Evolutionary conservation across 257 asterid genomes (phyloP), one percentile per base, ranked within the genome.

Genomic region (Buddleja alternifolia): DNA sequence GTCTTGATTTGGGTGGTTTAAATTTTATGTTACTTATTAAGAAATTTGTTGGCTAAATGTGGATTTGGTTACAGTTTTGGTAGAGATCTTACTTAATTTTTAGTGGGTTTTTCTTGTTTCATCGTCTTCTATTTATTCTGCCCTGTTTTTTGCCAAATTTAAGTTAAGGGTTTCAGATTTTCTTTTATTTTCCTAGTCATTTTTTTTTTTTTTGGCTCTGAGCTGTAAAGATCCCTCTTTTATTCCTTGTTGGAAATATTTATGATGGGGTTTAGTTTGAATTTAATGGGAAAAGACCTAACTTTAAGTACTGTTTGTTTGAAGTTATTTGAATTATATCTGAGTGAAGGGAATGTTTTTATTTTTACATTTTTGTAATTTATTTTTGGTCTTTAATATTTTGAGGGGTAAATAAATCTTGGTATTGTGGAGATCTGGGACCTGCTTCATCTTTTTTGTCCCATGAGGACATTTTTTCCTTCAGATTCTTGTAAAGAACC

Each of bases 351-450:
- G 25, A 59, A 60, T 50, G 7, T 24, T 32, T 41, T 61, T 14
- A 40, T 69, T 53, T 44, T 8, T 5, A 9, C 39, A 45, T 44
- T 15, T 54, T 48, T 32, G 20, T 29, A 10, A 23, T 19, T 25
- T 57, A 3, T 21, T 53, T 73, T 53, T 74, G 42, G 21, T 44
- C 67, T 42, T 60, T 37, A 39, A 61, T 59, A 25, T 65, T 72
- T 71, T 64, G 69, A 64, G 69, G 62, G 72, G 54, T 44, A 71
- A 71, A 72, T 29, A 34, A 63, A 63, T 60, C 66, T 85, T 75
- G 90, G 74, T 83, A 78, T 71, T 87, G 96, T 85, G 99, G 96
- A 88, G 96, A 94, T 90, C 96, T 77, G 96, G 93, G 90, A 88
- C 62, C 67, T 90, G 53, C 71, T 89, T 72, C 80, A 74, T 74